These are phyloP conservation scores for Malassezia sympodialis DNA, from an alignment of 1,284 basidiomycete species.

Conservation along the genomic window DNA sequence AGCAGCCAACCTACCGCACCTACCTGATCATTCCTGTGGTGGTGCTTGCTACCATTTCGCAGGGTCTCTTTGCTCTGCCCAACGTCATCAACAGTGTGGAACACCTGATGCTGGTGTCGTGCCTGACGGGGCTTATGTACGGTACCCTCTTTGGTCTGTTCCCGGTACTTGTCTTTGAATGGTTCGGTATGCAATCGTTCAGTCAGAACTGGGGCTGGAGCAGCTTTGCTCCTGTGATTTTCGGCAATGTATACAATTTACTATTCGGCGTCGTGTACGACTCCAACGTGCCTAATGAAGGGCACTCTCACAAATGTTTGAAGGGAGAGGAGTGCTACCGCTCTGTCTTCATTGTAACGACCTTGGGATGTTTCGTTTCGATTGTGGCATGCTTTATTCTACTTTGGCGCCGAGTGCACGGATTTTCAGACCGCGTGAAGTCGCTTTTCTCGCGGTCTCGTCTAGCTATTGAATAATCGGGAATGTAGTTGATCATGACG, in stretches of 20 bases:
- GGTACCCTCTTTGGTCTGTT: constrained; percentile 67
- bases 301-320: constrained; percentile 28
- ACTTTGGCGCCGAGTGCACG: constrained; percentile 14
- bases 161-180: constrained; percentile 69
- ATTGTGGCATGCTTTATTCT: constrained; percentile 27
- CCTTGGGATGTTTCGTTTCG: constrained; percentile 25
- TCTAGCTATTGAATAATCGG: constrained; percentile 71
- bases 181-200: constrained; percentile 74
- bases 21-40: constrained; percentile 37
- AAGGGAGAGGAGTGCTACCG: constrained; percentile 44
- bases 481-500: constrained; percentile 91
- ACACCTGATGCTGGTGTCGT: constrained; percentile 65
- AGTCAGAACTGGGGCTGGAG: constrained; percentile 78
- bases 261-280: constrained; percentile 58
- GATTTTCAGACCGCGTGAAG: not conserved
- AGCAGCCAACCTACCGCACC: constrained; percentile 24
- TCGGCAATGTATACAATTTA: constrained; percentile 73
- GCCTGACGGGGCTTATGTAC: constrained; percentile 63
- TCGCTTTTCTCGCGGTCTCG: not conserved
- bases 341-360: constrained; percentile 35
- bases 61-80: constrained; percentile 37
- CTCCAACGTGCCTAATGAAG: constrained; percentile 10
- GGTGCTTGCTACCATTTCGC: constrained; percentile 29
- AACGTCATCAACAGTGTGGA: constrained; percentile 55
- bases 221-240: constrained; percentile 64